These are phyloP conservation scores for Calcarisporium arbuscula DNA, from an alignment of 2,329 filamentous ascomycete genomes.

Conservation along the genomic window DNA sequence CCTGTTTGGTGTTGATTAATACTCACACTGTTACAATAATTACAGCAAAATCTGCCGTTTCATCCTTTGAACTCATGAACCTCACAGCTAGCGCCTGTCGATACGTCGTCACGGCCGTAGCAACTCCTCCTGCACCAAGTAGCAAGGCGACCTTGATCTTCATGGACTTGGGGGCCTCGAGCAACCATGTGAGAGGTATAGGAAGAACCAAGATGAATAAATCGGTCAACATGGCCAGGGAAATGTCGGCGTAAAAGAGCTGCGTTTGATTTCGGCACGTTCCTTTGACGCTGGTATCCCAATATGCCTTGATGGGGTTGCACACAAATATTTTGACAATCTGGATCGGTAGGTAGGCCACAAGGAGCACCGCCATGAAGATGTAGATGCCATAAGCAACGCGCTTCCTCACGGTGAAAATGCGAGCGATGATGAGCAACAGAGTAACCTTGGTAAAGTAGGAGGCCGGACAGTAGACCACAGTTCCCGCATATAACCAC, in stretches of 20 bases:
- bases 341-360: slow-evolving; percentile 33
- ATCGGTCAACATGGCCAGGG: slow-evolving; percentile 25
- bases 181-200: slow-evolving; percentile 24
- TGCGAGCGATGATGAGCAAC: slow-evolving; percentile 34
- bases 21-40: no score
- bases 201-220: slow-evolving; percentile 23
- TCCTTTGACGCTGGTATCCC: no score
- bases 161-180: slow-evolving; percentile 22
- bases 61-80: no score
- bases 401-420: slow-evolving; percentile 34
- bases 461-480: slow-evolving; percentile 39
- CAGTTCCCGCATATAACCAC: slow-evolving; percentile 34
- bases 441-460: slow-evolving; percentile 36
- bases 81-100: slow-evolving; percentile 20
- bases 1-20: no score
- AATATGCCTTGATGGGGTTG: slow-evolving; percentile 33
- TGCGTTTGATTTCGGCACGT: slow-evolving; percentile 28
- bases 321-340: slow-evolving; percentile 37
- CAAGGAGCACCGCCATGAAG: slow-evolving; percentile 28
- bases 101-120: slow-evolving; percentile 24
- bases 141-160: slow-evolving; percentile 22
- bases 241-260: slow-evolving; percentile 24
- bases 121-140: slow-evolving; percentile 23
- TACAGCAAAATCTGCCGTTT: no score
- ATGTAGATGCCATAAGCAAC: slow-evolving; percentile 30